These are phyloP conservation scores for Boletales sp. DNA, from an alignment of 768 basidiomycete genomes.

Conservation along the genomic window DNA sequence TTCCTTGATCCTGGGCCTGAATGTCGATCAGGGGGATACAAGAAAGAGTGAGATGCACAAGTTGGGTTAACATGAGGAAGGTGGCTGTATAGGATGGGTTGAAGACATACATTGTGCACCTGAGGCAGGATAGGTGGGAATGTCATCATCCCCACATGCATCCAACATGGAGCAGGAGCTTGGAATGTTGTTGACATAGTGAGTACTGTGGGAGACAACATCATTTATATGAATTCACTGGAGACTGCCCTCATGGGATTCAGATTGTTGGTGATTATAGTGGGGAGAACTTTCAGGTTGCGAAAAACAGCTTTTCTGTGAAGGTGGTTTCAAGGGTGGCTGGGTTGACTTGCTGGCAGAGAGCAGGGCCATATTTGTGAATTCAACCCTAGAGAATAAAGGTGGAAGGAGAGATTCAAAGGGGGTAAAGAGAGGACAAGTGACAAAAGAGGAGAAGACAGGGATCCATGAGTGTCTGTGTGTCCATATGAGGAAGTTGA, in stretches of 20 bases:
- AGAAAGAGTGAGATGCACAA: conserved; percentile 18
- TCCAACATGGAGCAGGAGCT: conserved; percentile 17
- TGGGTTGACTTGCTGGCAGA: conserved; percentile 15
- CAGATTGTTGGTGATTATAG: conserved; percentile 8
- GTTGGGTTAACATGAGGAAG: conserved; percentile 28
- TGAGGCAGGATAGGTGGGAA: conserved; percentile 17
- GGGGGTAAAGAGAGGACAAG: conserved; percentile 28
- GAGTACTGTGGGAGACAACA: no score
- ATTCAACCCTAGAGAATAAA: conserved; percentile 41
- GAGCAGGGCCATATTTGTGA: conserved; percentile 21
- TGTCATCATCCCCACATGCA: conserved; percentile 17
- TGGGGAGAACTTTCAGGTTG: conserved; percentile 16
- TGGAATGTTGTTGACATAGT: conserved; percentile 14
- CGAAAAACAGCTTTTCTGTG: conserved; percentile 20
- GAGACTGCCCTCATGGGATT: conserved; percentile 12
- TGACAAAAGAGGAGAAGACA: conserved; percentile 29
- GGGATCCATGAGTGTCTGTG: no score
- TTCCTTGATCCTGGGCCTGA: conserved; percentile 31
- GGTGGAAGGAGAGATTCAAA: conserved; percentile 27
- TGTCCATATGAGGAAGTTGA: conserved; percentile 38
- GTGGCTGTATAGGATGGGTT: conserved; percentile 25
- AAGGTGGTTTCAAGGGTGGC: conserved; percentile 9
- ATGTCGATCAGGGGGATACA: conserved; percentile 15
- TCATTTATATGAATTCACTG: conserved; percentile 20
- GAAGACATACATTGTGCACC: conserved; percentile 38